phyloP scores from a whole-genome alignment of 2,329 filamentous ascomycete genomes.

The Endocalyx cinctus region DNA sequence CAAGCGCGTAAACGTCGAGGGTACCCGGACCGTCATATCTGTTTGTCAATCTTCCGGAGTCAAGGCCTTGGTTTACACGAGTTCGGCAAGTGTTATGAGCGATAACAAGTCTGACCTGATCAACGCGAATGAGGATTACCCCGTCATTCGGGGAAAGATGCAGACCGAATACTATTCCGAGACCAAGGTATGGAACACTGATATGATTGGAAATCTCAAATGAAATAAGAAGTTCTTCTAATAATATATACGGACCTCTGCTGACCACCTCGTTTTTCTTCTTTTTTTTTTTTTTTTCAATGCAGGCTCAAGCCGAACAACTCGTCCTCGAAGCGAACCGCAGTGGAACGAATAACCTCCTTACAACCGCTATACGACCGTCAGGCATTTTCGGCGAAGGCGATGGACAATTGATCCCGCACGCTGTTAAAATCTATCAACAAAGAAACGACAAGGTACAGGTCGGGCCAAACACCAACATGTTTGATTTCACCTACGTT shows the following conservation, averaged over 20 bases:
- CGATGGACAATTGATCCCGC: constrained; percentile 71
- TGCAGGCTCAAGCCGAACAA: constrained; percentile 70
- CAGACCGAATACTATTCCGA: constrained; percentile 83
- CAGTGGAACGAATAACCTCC: constrained; percentile 49
- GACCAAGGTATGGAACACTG: constrained; percentile 63
- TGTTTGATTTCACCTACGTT: constrained; percentile 63
- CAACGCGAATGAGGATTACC: constrained; percentile 82
- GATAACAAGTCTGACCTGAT: constrained; percentile 75
- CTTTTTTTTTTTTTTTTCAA: no score
- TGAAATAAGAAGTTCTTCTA: background rate
- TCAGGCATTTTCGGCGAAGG: constrained; percentile 89
- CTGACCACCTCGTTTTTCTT: no score
- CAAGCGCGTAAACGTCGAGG: constrained; percentile 81
- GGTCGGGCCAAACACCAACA: constrained; percentile 64
- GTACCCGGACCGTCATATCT: constrained; percentile 72
- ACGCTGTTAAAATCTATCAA: constrained; percentile 67
- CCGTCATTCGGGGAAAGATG: constrained; percentile 64
- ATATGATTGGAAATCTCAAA: background rate
- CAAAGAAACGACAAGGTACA: constrained; percentile 70
- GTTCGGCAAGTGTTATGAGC: constrained; percentile 79
- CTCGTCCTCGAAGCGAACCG: constrained; percentile 75
- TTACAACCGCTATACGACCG: constrained; percentile 78
- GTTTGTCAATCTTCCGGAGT: constrained; percentile 67
- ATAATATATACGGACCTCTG: no score
- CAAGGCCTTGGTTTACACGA: constrained; percentile 84